phyloP scores from a whole-genome alignment of 2,329 filamentous ascomycete genomes.

The Ascochyta viciae-villosae region DNA sequence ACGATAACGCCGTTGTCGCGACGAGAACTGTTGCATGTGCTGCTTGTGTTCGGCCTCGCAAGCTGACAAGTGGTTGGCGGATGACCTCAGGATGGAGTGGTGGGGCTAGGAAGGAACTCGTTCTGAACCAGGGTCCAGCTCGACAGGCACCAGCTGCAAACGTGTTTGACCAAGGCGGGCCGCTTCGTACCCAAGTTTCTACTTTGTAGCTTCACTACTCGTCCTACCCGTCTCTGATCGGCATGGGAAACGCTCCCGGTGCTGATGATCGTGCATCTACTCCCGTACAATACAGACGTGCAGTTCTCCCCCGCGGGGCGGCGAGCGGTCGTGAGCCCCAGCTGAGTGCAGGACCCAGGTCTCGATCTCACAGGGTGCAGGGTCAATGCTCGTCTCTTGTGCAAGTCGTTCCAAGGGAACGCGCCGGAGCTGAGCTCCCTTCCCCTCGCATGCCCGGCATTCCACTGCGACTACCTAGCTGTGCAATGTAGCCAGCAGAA shows the following conservation, averaged over 20 bases:
- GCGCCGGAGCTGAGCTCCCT: slow-evolving; percentile 16
- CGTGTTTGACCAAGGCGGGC: slow-evolving; percentile 2
- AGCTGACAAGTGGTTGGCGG: not conserved
- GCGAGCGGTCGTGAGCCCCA: not conserved
- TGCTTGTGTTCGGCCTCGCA: not conserved
- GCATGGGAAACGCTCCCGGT: not conserved
- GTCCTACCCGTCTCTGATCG: not conserved
- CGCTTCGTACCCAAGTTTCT: not conserved
- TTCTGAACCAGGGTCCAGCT: slow-evolving; percentile 3
- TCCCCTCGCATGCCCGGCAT: slow-evolving; percentile 30
- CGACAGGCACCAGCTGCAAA: slow-evolving; percentile 2
- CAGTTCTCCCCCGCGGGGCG: not conserved
- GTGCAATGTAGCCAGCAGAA: slow-evolving; percentile 19
- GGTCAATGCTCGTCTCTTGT: slow-evolving; percentile 1
- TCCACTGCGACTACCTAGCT: slow-evolving; percentile 19
- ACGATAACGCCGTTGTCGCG: not conserved
- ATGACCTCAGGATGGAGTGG: not conserved
- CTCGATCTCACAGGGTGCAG: slow-evolving; percentile 15
- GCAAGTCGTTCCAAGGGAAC: slow-evolving; percentile 9
- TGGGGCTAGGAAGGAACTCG: not conserved
- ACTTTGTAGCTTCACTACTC: not conserved
- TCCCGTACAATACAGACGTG: not conserved
- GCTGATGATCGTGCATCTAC: not conserved
- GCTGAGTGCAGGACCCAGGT: slow-evolving; percentile 7
- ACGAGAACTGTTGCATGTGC: not conserved